These are phyloP conservation scores for Microsporum ferrugineum DNA, from an alignment of 2,329 filamentous ascomycete species.

Conservation along the genomic window DNA sequence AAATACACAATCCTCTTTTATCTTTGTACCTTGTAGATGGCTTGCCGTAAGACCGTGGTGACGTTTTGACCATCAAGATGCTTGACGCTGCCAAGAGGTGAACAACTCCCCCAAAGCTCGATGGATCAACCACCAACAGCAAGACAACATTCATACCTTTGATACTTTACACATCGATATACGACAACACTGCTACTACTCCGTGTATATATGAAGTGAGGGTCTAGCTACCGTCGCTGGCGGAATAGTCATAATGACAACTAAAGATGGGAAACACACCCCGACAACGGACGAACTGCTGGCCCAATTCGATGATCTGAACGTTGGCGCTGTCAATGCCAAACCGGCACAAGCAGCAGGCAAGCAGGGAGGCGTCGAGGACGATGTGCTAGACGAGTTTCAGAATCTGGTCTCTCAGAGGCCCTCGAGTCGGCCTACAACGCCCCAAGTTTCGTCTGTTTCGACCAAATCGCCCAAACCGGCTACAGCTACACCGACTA, in stretches of 20 bases:
- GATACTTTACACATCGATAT: not conserved
- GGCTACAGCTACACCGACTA: constrained; percentile 21
- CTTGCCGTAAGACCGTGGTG: not conserved
- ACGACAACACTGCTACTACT: not conserved
- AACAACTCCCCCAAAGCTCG: not conserved
- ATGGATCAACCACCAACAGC: not conserved
- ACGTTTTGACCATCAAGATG: not conserved
- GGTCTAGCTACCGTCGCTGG: not conserved
- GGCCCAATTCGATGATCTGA: constrained; percentile 40
- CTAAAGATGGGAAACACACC: constrained; percentile 19
- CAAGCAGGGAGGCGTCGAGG: constrained; percentile 33
- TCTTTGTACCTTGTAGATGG: not conserved
- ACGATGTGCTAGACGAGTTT: constrained; percentile 78
- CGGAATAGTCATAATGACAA: constrained; percentile 16
- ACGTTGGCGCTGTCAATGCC: constrained; percentile 22
- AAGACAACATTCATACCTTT: not conserved
- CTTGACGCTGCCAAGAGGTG: not conserved
- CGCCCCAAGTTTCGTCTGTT: constrained; percentile 52
- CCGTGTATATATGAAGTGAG: not conserved
- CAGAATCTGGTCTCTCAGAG: constrained; percentile 65
- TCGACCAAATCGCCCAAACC: constrained; percentile 38
- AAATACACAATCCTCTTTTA: too few relatives aligned
- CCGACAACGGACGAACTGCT: constrained; percentile 40
- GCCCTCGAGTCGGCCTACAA: constrained; percentile 63
- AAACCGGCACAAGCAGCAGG: constrained; percentile 8